These are phyloP conservation scores for Rubia peregrina DNA, from an alignment of 305 asterid genomes.

Conservation along the genomic window DNA sequence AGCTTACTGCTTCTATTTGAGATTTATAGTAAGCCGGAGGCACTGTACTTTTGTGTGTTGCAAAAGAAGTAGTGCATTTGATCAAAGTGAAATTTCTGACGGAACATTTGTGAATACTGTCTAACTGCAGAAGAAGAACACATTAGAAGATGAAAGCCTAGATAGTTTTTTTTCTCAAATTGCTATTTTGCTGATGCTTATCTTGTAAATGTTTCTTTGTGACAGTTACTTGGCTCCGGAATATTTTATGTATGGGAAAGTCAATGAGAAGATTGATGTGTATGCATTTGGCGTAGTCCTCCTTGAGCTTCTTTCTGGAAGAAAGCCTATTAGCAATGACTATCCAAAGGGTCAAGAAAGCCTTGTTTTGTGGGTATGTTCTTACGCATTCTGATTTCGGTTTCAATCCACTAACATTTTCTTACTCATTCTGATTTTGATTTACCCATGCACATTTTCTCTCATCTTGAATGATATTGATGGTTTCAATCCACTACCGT, in stretches of 20 bases:
- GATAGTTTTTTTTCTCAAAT: not conserved
- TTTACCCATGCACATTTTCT: not conserved
- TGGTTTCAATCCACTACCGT: conserved; percentile 11
- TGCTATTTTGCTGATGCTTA: conserved; percentile 5
- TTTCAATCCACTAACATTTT: too few species aligned
- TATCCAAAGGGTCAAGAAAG: conserved; percentile 93
- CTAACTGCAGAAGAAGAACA: not conserved
- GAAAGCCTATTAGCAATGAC: conserved; percentile 80
- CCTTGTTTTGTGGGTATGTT: conserved; percentile 95
- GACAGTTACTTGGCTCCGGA: conserved; percentile 96
- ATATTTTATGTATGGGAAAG: conserved; percentile 96
- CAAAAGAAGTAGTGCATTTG: not conserved
- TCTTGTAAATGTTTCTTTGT: conserved; percentile 3
- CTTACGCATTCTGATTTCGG: not conserved
- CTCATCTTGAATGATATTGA: conserved; percentile 2
- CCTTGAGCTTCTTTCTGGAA: conserved; percentile 88
- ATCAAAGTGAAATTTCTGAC: not conserved
- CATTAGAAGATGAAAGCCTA: not conserved
- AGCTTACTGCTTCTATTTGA: conserved; percentile 2
- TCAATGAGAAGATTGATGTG: conserved; percentile 81
- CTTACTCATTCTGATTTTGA: conserved; percentile 6
- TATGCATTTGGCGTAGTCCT: conserved; percentile 98
- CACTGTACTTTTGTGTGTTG: not conserved
- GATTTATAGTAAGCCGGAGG: not conserved
- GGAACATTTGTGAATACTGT: not conserved